Evolutionary conservation across 2,329 filamentous ascomycete species (phyloP).

Genomic region (Xylaria sp.): DNA sequence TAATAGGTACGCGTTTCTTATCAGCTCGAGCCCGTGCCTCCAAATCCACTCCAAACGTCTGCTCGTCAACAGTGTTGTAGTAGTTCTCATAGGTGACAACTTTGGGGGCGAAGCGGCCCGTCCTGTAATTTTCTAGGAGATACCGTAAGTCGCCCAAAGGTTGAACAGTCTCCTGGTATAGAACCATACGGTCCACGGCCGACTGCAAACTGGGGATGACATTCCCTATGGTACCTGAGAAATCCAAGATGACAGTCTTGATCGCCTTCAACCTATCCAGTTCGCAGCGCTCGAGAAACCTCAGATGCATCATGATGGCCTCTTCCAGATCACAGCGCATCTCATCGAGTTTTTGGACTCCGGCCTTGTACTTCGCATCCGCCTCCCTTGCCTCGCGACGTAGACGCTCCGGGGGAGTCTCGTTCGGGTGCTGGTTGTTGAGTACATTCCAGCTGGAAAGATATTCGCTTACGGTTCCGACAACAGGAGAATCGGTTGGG

Average conservation of each 20-base stretch:
- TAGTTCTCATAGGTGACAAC: slow-evolving; percentile 98
- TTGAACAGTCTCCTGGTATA: slow-evolving; percentile 99
- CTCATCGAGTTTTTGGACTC: slow-evolving; percentile 83
- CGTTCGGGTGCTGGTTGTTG: slow-evolving; percentile 88
- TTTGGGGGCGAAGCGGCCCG: slow-evolving; percentile 86
- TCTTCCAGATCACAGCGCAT: slow-evolving; percentile 95
- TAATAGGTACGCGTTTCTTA: slow-evolving; percentile 89
- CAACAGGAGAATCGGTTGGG: slow-evolving; percentile 75
- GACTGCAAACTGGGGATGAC: slow-evolving; percentile 96
- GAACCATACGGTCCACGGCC: slow-evolving; percentile 97
- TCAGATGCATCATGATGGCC: slow-evolving; percentile 87
- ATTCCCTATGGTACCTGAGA: slow-evolving; percentile 95
- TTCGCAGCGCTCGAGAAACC: slow-evolving; percentile 96
- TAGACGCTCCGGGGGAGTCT: slow-evolving; percentile 84
- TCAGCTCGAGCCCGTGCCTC: slow-evolving; percentile 91
- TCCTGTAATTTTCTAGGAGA: slow-evolving; percentile 94
- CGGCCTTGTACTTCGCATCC: slow-evolving; percentile 90
- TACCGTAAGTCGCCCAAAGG: slow-evolving; percentile 88
- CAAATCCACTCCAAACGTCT: slow-evolving; percentile 97
- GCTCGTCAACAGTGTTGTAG: slow-evolving; percentile 96
- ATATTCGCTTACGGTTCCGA: slow-evolving; percentile 85
- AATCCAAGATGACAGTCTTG: slow-evolving; percentile 96
- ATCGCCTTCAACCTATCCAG: slow-evolving; percentile 95
- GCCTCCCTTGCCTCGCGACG: slow-evolving; percentile 86
- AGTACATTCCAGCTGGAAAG: slow-evolving; percentile 91